phyloP scores from a whole-genome alignment of 2,329 filamentous ascomycete genomes.

The Aureobasidium sp. region DNA sequence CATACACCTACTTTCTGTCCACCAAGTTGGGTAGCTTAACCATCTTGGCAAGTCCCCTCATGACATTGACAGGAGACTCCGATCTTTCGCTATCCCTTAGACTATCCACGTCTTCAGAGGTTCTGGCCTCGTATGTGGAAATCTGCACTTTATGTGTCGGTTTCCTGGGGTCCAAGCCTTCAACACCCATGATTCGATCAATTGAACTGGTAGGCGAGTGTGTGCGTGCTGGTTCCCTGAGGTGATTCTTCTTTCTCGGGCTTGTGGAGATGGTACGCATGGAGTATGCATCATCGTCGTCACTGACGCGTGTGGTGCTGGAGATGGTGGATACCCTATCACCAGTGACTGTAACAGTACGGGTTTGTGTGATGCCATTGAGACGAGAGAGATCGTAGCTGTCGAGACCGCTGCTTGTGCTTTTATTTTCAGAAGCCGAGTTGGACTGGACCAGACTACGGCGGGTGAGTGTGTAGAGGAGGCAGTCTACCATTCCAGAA shows the following conservation, averaged over 20 bases:
- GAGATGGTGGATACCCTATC: not conserved
- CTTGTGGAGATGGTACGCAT: not conserved
- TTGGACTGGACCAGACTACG: constrained; percentile 40
- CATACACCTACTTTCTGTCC: not conserved
- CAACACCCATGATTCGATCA: constrained; percentile 1
- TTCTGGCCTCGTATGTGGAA: not conserved
- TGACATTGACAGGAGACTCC: not conserved
- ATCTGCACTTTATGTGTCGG: constrained; percentile 2
- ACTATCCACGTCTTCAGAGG: not conserved
- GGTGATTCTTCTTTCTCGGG: not conserved
- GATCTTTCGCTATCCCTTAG: not conserved
- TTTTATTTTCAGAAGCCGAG: not conserved
- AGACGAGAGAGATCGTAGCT: constrained; percentile 5
- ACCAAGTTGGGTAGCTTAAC: not conserved
- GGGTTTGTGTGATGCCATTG: constrained; percentile 21
- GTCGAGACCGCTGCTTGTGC: not conserved
- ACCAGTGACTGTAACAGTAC: constrained; percentile 18
- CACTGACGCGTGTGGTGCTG: not conserved
- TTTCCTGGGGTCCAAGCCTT: not conserved
- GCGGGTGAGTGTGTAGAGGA: constrained; percentile 50
- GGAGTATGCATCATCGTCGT: not conserved
- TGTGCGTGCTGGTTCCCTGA: not conserved
- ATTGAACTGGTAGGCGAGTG: not conserved
- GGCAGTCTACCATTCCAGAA: constrained; percentile 50
- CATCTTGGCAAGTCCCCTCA: constrained; percentile 1